Evolutionary conservation across 1,284 basidiomycete genomes (phyloP).

Genomic region (Trametes versicolor): DNA sequence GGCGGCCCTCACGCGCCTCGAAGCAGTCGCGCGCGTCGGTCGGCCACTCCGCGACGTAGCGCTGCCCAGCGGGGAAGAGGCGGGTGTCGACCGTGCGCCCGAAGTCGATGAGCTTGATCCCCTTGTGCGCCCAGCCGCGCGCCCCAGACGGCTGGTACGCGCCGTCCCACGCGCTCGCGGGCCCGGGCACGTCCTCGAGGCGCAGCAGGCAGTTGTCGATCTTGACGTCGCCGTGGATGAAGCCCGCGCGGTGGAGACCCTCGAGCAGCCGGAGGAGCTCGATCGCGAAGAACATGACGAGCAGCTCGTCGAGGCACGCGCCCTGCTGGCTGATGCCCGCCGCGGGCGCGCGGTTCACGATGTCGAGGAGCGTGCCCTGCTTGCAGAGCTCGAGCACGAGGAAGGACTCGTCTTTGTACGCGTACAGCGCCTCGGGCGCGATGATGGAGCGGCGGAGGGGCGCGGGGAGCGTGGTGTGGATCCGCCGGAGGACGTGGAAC

Average conservation of each 20-base stretch:
- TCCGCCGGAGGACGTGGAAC: slow-evolving; percentile 85
- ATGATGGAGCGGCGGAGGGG: slow-evolving; percentile 74
- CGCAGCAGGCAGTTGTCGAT: slow-evolving; percentile 98
- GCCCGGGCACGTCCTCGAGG: slow-evolving; percentile 83
- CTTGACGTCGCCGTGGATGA: slow-evolving; percentile 99
- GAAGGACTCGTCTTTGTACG: slow-evolving; percentile 90
- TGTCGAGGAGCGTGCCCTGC: slow-evolving; percentile 93
- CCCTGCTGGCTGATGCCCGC: slow-evolving; percentile 79
- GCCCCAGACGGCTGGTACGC: slow-evolving; percentile 81
- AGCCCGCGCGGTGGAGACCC: slow-evolving; percentile 80
- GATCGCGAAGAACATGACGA: slow-evolving; percentile 95
- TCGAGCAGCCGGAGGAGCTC: slow-evolving; percentile 90
- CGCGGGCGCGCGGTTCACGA: slow-evolving; percentile 86
- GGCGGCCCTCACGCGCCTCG: slow-evolving; percentile 84
- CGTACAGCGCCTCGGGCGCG: slow-evolving; percentile 79
- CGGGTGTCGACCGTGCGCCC: slow-evolving; percentile 91
- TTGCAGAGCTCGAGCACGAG: slow-evolving; percentile 89
- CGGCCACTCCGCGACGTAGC: slow-evolving; percentile 90
- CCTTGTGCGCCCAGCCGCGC: slow-evolving; percentile 89
- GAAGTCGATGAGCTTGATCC: slow-evolving; percentile 95
- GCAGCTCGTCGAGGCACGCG: slow-evolving; percentile 91
- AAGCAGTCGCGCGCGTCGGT: slow-evolving; percentile 90
- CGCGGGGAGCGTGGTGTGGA: slow-evolving; percentile 73
- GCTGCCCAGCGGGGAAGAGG: slow-evolving; percentile 81
- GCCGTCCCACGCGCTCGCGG: slow-evolving; percentile 75